Evolutionary conservation across 352 stramenopile species (phyloP).

Genomic region (Halophytophthora polymorphica): DNA sequence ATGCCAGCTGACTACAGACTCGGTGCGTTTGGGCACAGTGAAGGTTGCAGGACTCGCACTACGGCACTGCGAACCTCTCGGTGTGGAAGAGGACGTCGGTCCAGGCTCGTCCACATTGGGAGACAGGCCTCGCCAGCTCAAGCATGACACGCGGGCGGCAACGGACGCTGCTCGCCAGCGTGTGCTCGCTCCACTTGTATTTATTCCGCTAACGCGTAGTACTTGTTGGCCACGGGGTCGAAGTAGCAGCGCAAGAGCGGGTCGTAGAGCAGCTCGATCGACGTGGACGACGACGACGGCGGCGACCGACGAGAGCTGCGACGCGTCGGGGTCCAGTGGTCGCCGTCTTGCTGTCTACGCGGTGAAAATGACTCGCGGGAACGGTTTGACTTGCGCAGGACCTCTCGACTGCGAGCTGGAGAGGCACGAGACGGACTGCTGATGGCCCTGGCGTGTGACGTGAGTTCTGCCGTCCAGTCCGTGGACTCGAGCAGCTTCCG

Average conservation of each 20-base stretch:
- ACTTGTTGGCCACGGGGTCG: slow-evolving; percentile 79
- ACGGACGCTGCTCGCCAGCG: no score
- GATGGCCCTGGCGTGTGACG: slow-evolving; percentile 5
- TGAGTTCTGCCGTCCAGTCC: slow-evolving; percentile 48
- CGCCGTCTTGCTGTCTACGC: background rate
- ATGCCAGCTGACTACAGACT: slow-evolving; percentile 28
- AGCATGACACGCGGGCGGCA: background rate
- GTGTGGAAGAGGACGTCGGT: background rate
- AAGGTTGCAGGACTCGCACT: no score
- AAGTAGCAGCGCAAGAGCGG: slow-evolving; percentile 83
- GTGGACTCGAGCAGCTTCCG: slow-evolving; percentile 65
- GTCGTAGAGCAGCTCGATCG: slow-evolving; percentile 82
- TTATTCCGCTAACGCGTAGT: slow-evolving; percentile 77
- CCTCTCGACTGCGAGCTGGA: background rate
- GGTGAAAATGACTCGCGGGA: background rate
- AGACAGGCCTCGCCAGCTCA: background rate
- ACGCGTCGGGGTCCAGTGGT: background rate
- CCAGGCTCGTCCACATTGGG: background rate
- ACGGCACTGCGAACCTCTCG: no score
- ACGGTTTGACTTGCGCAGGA: background rate
- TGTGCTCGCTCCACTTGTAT: slow-evolving; percentile 18
- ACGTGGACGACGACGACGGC: slow-evolving; percentile 20
- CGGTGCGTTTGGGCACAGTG: no score
- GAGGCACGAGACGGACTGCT: background rate
- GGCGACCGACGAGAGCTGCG: slow-evolving; percentile 1